phyloP scores from a whole-genome alignment of 192 early-diverging fungal genomes.

The Backusella luteola region DNA sequence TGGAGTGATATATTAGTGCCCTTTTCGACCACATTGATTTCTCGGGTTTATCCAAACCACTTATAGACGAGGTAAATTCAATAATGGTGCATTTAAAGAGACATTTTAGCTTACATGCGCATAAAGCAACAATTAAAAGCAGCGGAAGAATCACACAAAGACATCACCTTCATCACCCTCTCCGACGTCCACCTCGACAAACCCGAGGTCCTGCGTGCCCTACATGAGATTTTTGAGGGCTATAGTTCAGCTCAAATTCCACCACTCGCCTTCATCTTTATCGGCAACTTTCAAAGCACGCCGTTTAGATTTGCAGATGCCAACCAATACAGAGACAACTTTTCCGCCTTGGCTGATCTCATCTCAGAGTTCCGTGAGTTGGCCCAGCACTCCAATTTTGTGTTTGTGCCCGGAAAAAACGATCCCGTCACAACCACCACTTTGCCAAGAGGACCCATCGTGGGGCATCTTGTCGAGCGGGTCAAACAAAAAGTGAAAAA shows the following conservation, averaged over 20 bases:
- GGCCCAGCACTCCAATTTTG: conserved; percentile 63
- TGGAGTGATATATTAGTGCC: conserved; percentile 23
- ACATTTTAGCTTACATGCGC: neutral
- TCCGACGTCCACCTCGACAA: conserved; percentile 90
- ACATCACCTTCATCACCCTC: conserved; percentile 74
- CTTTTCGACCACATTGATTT: conserved; percentile 55
- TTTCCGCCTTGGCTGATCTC: conserved; percentile 60
- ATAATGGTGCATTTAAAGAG: neutral
- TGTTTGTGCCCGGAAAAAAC: conserved; percentile 87
- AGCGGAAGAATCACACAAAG: conserved; percentile 39
- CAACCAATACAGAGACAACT: conserved; percentile 60
- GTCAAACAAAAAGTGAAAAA: conserved; percentile 56
- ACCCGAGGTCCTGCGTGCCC: conserved; percentile 72
- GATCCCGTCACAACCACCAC: conserved; percentile 81
- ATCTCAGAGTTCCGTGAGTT: conserved; percentile 64
- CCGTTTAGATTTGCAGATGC: conserved; percentile 64
- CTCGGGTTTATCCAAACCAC: conserved; percentile 51
- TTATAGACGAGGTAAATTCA: conserved; percentile 48
- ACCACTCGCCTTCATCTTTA: conserved; percentile 76
- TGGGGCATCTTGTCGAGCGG: conserved; percentile 65
- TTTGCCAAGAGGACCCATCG: conserved; percentile 73
- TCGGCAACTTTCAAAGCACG: conserved; percentile 83
- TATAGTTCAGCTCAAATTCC: conserved; percentile 67
- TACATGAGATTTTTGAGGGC: conserved; percentile 71
- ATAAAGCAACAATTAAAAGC: conserved; percentile 32